These are phyloP conservation scores for Pythium dissimile DNA, from an alignment of 352 stramenopile species.

Conservation along the genomic window DNA sequence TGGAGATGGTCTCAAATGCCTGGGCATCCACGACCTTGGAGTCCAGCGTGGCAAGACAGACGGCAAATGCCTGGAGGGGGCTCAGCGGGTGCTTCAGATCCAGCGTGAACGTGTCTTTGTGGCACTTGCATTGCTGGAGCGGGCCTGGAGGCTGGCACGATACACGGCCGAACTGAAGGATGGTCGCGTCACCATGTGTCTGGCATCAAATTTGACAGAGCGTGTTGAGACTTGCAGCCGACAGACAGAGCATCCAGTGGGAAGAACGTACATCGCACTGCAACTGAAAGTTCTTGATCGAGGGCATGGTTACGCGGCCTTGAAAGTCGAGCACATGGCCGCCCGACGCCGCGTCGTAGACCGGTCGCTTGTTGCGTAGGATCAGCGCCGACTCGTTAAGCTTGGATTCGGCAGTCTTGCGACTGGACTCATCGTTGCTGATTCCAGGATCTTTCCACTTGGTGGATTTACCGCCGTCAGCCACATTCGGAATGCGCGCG, in stretches of 20 bases:
- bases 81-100: constrained; percentile 87
- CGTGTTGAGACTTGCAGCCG: too few species aligned
- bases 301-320: constrained; percentile 63
- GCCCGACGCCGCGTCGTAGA: constrained; percentile 46
- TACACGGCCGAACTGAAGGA: constrained; percentile 63
- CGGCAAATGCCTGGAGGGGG: constrained; percentile 85
- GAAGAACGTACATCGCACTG: constrained; percentile 43
- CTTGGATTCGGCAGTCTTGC: constrained; percentile 41
- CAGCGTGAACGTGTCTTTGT: constrained; percentile 92
- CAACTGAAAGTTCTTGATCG: constrained; percentile 74
- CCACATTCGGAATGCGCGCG: constrained; percentile 38
- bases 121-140: constrained; percentile 51
- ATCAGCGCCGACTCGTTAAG: constrained; percentile 44
- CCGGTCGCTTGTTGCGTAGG: constrained; percentile 89
- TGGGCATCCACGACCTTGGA: constrained; percentile 62
- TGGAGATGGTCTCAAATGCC: constrained; percentile 42
- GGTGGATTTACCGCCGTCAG: constrained; percentile 15
- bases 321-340: constrained; percentile 66
- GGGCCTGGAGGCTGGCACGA: constrained; percentile 51
- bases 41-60: constrained; percentile 86
- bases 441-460: constrained; percentile 32
- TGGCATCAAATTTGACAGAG: constrained; percentile 3
- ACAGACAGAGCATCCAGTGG: too few species aligned
- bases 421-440: background rate
- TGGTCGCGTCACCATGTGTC: constrained; percentile 32